Evolutionary conservation across 1,284 basidiomycete species (phyloP).

Genomic region (Ceratobasidium papillatum): DNA sequence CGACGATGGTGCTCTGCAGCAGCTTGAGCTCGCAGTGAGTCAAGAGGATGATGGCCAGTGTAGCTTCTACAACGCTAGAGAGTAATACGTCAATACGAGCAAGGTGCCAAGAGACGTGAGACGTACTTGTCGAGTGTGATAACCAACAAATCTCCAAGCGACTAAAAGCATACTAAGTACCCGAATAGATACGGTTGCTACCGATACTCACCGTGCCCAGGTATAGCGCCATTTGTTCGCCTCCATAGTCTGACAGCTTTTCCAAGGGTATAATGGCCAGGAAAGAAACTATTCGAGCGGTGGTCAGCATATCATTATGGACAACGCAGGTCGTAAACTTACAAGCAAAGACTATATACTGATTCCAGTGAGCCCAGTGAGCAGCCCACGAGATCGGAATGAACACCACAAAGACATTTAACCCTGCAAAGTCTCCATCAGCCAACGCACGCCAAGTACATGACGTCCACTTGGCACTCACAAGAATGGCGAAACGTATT

Average conservation of each 20-base stretch:
- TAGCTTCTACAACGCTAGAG: conserved; percentile 62
- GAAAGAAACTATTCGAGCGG: conserved; percentile 58
- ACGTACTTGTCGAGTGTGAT: conserved; percentile 69
- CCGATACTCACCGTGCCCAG: conserved; percentile 19
- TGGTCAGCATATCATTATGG: conserved; percentile 44
- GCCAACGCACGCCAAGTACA: not conserved
- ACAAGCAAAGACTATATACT: conserved; percentile 46
- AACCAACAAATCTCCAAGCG: conserved; percentile 65
- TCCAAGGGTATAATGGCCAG: conserved; percentile 67
- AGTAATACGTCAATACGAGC: not conserved
- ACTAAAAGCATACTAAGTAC: conserved; percentile 44
- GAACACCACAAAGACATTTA: conserved; percentile 58
- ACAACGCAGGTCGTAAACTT: conserved; percentile 51
- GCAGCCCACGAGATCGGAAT: conserved; percentile 71
- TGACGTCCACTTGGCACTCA: conserved; percentile 18
- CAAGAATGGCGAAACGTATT: conserved; percentile 26
- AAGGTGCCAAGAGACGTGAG: not conserved
- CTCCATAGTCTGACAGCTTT: conserved; percentile 66
- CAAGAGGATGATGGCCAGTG: conserved; percentile 71
- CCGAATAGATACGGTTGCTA: too few species aligned
- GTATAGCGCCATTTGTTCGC: conserved; percentile 68
- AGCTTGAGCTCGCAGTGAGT: conserved; percentile 64
- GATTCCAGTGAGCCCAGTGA: conserved; percentile 55
- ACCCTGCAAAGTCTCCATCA: conserved; percentile 3
- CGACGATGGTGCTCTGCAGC: conserved; percentile 68